Evolutionary conservation across 192 early-diverging fungal species (phyloP).

Genomic region (Physocladia obscura): DNA sequence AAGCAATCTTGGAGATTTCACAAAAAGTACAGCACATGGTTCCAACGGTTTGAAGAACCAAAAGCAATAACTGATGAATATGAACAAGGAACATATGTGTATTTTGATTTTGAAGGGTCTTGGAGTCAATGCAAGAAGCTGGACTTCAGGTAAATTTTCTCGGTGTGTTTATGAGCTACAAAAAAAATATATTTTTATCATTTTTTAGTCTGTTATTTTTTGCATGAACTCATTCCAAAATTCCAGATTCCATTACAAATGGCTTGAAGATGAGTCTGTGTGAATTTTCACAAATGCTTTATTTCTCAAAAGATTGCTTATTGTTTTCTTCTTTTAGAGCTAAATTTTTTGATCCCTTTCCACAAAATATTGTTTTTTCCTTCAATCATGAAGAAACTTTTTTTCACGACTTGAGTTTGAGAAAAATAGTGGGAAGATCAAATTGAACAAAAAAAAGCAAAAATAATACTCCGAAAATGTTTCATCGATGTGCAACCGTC

Average conservation of each 20-base stretch:
- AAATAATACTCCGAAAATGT: not conserved
- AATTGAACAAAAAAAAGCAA: not conserved
- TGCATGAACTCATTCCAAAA: not conserved
- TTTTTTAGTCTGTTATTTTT: not conserved
- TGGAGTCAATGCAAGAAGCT: slow-evolving; percentile 96
- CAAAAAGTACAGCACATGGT: slow-evolving; percentile 98
- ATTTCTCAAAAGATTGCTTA: not conserved
- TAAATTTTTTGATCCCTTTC: not conserved
- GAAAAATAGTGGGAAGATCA: not conserved
- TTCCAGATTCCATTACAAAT: slow-evolving; percentile 86
- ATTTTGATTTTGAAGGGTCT: slow-evolving; percentile 96
- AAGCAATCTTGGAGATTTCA: slow-evolving; percentile 98
- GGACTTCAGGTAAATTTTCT: slow-evolving; percentile 73
- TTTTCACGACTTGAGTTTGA: not conserved
- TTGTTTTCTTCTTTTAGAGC: not conserved
- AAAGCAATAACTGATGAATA: slow-evolving; percentile 93
- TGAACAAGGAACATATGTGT: slow-evolving; percentile 97
- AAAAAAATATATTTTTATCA: not conserved
- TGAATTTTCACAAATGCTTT: not conserved
- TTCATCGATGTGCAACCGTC: too few species aligned
- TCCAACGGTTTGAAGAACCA: slow-evolving; percentile 97
- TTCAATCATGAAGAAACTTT: too few species aligned
- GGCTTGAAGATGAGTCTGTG: slow-evolving; percentile 68
- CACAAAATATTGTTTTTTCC: too few species aligned
- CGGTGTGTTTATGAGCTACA: not conserved